Base-by-base conservation (phyloP, 1,284 basidiomycete genomes). In the Trichosporon coremiiforme region DNA sequence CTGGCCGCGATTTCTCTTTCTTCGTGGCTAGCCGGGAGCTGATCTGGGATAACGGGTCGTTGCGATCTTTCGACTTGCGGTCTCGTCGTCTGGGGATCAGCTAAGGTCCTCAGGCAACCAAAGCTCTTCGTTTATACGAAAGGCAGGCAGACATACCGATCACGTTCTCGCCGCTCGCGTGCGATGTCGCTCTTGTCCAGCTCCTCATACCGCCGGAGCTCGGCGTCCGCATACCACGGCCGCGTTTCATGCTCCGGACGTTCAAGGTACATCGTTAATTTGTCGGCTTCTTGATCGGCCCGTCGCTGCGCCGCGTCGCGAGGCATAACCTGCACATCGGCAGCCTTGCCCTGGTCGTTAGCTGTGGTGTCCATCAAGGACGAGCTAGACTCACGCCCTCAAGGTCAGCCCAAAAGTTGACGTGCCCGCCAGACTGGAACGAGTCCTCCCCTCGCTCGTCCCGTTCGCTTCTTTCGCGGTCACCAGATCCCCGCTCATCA, bases 151-250 rank as follows among this genome's bases (percentile, higher is more conserved):
- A 77, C 80, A 64, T 68, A 81, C 81, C 69, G 73, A 25, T 80
- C 75, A 25, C 79, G 75, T 35, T 76, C 81, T n/a, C 82, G 69
- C 7, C 79, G 70, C n/a, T 75, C 73, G 60, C 78, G 75, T 0
- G 79, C 79, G 38, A 80, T 76, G 41, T 83, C 80, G 2, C 79
- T 80, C 8, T 73, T 73, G 53, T 80, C 81, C 45, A 73, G 76
- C 38, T 85, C 82, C 36, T 84, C 82, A 22, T 77, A 75, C 12
- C 78, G 75, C 66, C 77, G 77, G 38, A 85, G 71, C 7, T 82
- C 78, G 15, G 72, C 71, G 70, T 84, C 80, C 2, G 79, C 76
- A 67, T 84, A 85, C 84, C 84, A 85, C 4, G 84, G 83, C 69
- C 81, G 81, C 2, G 82, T 83, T 74, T 85, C 84, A 25, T 79